Evolutionary conservation across 1,284 basidiomycete species (phyloP), one percentile per base, ranked within the genome.

Genomic region (Porogramme epimiltina): DNA sequence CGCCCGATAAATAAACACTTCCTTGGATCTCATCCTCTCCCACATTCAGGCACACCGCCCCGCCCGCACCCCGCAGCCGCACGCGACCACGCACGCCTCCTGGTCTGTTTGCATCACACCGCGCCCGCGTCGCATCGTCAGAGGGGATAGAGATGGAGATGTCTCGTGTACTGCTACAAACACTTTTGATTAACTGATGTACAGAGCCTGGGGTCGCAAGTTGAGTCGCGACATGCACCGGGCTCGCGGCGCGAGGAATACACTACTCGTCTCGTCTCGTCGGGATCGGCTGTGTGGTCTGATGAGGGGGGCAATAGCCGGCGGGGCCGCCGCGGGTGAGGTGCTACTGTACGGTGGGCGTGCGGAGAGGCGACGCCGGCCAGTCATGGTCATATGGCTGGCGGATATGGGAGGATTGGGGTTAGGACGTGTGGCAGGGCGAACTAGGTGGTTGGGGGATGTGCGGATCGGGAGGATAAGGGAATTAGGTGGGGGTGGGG

Each of bases 181-280:
- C 54, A 60, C 53, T 46, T 49, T 56, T 47, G 41, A 53, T 59
- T 55, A n/a, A 54, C 41, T 52, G 51, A 47, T 53, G 47, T 56
- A 60, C 62, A 59, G 45, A 52, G 58, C 60, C 63, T 59, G 59
- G 53, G 51, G 42, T 58, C 62, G 62, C 63, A 65, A 65, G 63
- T 65, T 65, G 63, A 65, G 63, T 65, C 63, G 62, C 63, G 58
- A 58, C 53, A 49, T 51, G 47, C 54, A 43, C 45, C 54, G 54
- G 58, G 48, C 55, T 25, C 42, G 23, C 47, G 53, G 54, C 49
- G 52, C 53, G 40, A 24, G 40, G 26, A 31, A 18, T 52, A 58
- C 56, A 55, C 51, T 55, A 53, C 18, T 31, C n/a, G n/a, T n/a
- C n/a, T n/a, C n/a, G n/a, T n/a, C n/a, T n/a, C n/a, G n/a, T n/a